Percentiles rank a stretch among this genome's conserved stretches.
Conservation (phyloP, 108 stramenopile species). For the Chaetoceros tenuissimus region DNA sequence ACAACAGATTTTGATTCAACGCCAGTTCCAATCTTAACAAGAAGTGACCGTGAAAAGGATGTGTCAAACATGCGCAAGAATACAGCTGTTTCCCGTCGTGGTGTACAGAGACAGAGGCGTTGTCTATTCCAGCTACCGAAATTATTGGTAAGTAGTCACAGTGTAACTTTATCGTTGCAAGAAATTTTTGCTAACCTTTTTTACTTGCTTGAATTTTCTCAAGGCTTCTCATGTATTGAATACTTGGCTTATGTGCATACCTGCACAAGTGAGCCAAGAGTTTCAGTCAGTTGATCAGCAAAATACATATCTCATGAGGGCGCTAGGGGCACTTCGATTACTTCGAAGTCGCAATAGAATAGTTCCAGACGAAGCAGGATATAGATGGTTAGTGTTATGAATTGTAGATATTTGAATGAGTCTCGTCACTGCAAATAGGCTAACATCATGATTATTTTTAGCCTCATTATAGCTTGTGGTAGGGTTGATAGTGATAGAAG, state of each 20-base stretch:
- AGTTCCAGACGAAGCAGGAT: conserved; percentile 81
- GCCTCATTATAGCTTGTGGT: conserved; percentile 80
- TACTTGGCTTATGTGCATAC: conserved; percentile 71
- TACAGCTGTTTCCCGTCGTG: conserved; percentile 47
- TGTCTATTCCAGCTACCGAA: conserved; percentile 84
- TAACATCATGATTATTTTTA: not conserved
- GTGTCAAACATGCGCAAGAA: conserved; percentile 53
- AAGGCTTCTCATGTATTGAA: conserved; percentile 77
- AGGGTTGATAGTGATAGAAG: conserved; percentile 59
- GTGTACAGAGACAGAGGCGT: conserved; percentile 62
- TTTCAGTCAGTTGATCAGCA: conserved; percentile 44
- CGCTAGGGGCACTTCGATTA: conserved; percentile 69
- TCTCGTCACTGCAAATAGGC: not conserved
- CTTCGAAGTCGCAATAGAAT: conserved; percentile 64
- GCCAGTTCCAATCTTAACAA: conserved; percentile 52
- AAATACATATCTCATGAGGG: conserved; percentile 58
- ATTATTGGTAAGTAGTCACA: conserved; percentile 40
- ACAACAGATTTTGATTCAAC: conserved; percentile 38
- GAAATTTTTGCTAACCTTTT: conserved; percentile 3
- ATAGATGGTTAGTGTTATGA: conserved; percentile 24
- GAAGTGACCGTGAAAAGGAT: conserved; percentile 71
- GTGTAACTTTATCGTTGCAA: not conserved
- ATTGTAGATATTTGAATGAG: not conserved
- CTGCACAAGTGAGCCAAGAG: conserved; percentile 51
- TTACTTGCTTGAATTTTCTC: not conserved